Percentiles rank a stretch among this genome's conserved stretches.
phyloP scores from a whole-genome alignment of 2,329 filamentous ascomycete genomes.

The Penicillium brasilianum region DNA sequence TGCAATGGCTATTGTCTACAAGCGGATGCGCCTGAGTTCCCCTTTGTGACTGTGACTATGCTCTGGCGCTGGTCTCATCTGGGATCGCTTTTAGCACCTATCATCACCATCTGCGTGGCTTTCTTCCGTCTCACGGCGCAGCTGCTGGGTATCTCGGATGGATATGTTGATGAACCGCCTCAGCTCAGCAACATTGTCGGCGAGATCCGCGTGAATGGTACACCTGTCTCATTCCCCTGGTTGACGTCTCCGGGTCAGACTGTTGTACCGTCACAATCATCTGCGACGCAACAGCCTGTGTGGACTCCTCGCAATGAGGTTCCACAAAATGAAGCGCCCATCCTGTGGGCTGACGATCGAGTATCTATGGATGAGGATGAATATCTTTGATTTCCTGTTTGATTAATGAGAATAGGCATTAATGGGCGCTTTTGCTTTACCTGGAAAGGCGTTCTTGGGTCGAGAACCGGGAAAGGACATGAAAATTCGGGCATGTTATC shows the following conservation, averaged over 20 bases:
- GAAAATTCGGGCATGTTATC: not conserved
- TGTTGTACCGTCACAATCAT: constrained; percentile 17
- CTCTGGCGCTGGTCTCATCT: constrained; percentile 54
- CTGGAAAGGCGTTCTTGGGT: not conserved
- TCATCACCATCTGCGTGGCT: constrained; percentile 39
- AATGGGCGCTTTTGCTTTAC: not conserved
- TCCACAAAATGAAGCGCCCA: constrained; percentile 14
- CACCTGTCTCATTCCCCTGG: constrained; percentile 29
- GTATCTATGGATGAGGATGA: constrained; percentile 43
- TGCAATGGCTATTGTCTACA: constrained; percentile 58
- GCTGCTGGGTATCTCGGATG: constrained; percentile 48
- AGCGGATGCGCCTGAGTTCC: constrained; percentile 58
- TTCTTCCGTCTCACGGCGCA: constrained; percentile 40
- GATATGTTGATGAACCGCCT: constrained; percentile 44
- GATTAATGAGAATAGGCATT: not conserved
- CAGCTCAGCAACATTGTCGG: constrained; percentile 34
- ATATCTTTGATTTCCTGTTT: constrained; percentile 27
- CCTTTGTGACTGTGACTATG: constrained; percentile 62
- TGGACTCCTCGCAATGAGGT: constrained; percentile 24
- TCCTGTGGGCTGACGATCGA: constrained; percentile 22
- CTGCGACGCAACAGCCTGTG: constrained; percentile 17
- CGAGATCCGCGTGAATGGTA: constrained; percentile 39
- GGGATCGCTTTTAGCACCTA: constrained; percentile 35
- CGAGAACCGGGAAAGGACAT: not conserved
- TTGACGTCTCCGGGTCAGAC: constrained; percentile 21